Evolutionary conservation across 1,139 yeast species (phyloP), one percentile per base, ranked within the genome.

Genomic region (Debaryomyces subglobosus): DNA sequence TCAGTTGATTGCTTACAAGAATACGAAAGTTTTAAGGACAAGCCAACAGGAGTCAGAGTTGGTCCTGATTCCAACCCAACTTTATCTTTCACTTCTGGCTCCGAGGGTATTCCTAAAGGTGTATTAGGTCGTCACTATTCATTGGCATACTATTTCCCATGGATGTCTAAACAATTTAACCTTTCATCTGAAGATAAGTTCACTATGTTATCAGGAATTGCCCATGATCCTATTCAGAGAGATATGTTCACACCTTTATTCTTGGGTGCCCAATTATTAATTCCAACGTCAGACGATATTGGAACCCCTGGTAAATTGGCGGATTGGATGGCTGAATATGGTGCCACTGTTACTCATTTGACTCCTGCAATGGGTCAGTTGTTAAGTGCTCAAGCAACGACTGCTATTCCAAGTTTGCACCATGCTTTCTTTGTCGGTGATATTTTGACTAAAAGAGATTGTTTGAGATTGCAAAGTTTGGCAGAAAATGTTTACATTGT

Each of bases 341-440:
- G 89, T 20, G 97, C 98, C 25, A 86, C 97, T 3, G 97, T 94
- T 1, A 94, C 99, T 1, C 99, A 94, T 67, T 79, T 94, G 68
- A 94, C 99, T 0, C 99, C 99, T 6, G 99, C 99, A 3, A 94
- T 95, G 99, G 99, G 99, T 53, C 99, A 94, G 70, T 76, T 94
- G 52, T 78, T 95, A 60, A 87, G 96, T 55, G 97, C 99, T 2
- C 97, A 94, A 70, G 99, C 99, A 21, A 77, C 88, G n/a, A 85
- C 96, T 5, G 85, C 88, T 49, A 88, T 95, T 63, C 94, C 96
- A 21, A 65, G 84, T 6, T 78, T 95, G 54, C 97, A 90, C 62
- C 97, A 92, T 65, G 99, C 99, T 1, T 95, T 95, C 76, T 95
- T 95, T 63, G 99, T 95, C 24, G 99, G 99, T 60, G 99, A 95